Base-by-base conservation (phyloP, 2,329 filamentous ascomycete species). In the Ceratocystis huliohia region DNA sequence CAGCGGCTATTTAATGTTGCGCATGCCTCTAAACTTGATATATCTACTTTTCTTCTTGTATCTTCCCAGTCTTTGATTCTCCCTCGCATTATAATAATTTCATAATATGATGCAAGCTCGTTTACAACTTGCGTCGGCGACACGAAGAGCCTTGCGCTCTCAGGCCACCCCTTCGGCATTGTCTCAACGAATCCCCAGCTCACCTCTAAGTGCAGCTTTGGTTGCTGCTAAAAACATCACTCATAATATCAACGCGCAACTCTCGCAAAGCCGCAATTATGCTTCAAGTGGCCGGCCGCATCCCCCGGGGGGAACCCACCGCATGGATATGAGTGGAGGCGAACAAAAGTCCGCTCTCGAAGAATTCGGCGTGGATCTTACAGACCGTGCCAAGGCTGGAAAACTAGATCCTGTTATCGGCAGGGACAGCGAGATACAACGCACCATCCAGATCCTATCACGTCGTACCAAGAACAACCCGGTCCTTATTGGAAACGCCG, bases 341-440 rank as follows among this genome's bases (percentile, higher is more conserved):
- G 81, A 83, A 57, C 81, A 96, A 75, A 96, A 96, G 76, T 81
- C 92, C 1, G 92, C 94, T 0, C 78, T 97, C 64, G 93, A 97
- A 75, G 84, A 96, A 75, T 99, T 87, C 73, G 94, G 94, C 67
- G 81, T 96, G 68, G 93, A 99, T 74, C 80, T 99, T 65, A 97
- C 94, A 1, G 88, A 85, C 13, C 84, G 84, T 72, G 94, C 94
- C 22, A 89, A 83, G 74, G 88, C 88, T 62, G 94, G 94, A 50
- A 96, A 96, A 74, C 81, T 99, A 2, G 94, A 99, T 73, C 94
- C 94, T 0, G 93, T 97, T 15, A 97, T 99, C 73, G 94, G 94
- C 22, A 83, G 94, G 74, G 92, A 96, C 72, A 80, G 84, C 4
- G 94, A 96, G 74, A 96, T 97, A 64, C 90, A 96, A 73, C 82